Percentiles rank a stretch among this genome's conserved stretches.
Evolutionary conservation across 129 eudicot species (phyloP).

Genomic region (Rutidosis leptorrhynchoides): DNA sequence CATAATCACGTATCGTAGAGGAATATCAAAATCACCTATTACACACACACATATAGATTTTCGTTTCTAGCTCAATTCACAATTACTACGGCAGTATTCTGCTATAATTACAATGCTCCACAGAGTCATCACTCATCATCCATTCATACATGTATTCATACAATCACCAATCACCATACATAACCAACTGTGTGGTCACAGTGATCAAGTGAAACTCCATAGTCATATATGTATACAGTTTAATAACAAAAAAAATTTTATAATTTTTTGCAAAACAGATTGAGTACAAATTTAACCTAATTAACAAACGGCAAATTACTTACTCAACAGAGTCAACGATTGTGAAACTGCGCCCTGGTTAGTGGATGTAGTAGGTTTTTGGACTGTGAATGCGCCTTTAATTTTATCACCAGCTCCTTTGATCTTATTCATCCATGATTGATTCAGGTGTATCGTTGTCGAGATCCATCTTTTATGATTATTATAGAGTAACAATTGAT

Average conservation of each 20-base stretch:
- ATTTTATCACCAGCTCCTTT: constrained; percentile 44
- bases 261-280: background rate
- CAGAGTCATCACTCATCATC: background rate
- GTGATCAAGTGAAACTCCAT: too few relatives aligned
- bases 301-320: constrained; percentile 17
- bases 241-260: background rate
- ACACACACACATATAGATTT: background rate
- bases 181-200: too few relatives aligned
- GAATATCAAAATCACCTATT: background rate
- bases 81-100: constrained; percentile 9
- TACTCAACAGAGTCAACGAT: constrained; percentile 77
- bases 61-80: constrained; percentile 12
- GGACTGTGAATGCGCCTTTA: constrained; percentile 71
- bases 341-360: constrained; percentile 30
- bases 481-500: constrained; percentile 8
- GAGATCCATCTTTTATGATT: constrained; percentile 47
- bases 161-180: too few relatives aligned
- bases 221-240: background rate
- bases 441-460: constrained; percentile 46
- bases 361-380: constrained; percentile 41
- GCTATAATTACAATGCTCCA: constrained; percentile 2
- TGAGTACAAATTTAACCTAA: background rate
- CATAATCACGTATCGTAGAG: background rate
- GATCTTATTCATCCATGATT: constrained; percentile 72
- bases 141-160: background rate